A percentile compares a stretch with the other conserved stretches of the same genome.
phyloP scores from a whole-genome alignment of 805 yeast species.

The Yarrowia porcina region DNA sequence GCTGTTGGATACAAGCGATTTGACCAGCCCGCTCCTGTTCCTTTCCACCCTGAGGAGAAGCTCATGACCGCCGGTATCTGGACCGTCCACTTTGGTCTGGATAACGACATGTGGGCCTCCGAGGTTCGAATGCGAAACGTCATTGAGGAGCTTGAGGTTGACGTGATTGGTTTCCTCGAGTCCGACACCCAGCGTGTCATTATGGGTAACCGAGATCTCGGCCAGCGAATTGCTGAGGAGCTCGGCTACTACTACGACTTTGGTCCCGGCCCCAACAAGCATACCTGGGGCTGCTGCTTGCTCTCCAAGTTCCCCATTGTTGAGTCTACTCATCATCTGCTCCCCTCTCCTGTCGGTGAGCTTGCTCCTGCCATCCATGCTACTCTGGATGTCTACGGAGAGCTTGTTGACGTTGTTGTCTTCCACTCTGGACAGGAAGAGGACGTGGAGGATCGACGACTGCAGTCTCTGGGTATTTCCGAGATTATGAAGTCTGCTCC shows the following conservation, averaged over 20 bases:
- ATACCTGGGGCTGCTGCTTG: constrained; percentile 96
- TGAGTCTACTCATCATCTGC: constrained; percentile 81
- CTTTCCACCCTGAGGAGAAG: constrained; percentile 65
- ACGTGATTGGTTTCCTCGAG: constrained; percentile 86
- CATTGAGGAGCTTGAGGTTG: constrained; percentile 80
- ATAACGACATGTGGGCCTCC: constrained; percentile 97
- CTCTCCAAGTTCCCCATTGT: constrained; percentile 92
- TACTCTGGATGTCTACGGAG: constrained; percentile 86
- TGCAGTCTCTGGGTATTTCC: constrained; percentile 74
- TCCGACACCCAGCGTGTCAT: constrained; percentile 90
- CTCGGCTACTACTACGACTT: constrained; percentile 92
- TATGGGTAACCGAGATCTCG: constrained; percentile 93
- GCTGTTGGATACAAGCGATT: constrained; percentile 55
- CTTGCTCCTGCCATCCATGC: constrained; percentile 98
- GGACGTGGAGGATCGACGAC: constrained; percentile 86
- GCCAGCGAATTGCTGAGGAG: constrained; percentile 87
- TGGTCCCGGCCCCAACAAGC: constrained; percentile 97
- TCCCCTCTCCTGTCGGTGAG: constrained; percentile 97
- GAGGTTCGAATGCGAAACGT: constrained; percentile 86
- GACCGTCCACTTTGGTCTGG: constrained; percentile 97
- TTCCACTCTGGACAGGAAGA: constrained; percentile 99
- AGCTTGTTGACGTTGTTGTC: constrained; percentile 83
- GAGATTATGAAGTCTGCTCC: constrained; percentile 75
- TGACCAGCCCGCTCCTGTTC: constrained; percentile 59
- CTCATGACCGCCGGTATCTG: constrained; percentile 93